Base-by-base conservation (phyloP, 495 filamentous ascomycete species). In the Entonaema liquescens region DNA sequence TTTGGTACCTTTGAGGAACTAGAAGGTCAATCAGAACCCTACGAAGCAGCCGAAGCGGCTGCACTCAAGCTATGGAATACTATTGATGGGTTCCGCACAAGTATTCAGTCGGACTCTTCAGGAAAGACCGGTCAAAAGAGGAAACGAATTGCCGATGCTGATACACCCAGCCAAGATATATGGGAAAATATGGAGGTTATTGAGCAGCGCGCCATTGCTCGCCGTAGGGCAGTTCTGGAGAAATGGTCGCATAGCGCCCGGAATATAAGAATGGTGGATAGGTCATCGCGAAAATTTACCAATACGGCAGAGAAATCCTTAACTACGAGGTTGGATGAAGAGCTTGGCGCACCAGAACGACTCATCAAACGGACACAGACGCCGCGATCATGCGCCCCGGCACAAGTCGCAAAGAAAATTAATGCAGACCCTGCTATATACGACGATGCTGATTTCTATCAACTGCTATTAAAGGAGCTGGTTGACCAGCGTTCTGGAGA, bases 401-500 rank as follows among this genome's bases (percentile, higher is more conserved):
- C 86, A 0, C 91, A 93, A 71, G 82, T 86, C 17, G 79, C 85
- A 9, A 77, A 78, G 40, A 86, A 85, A 67, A 68, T 85, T 8
- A 81, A 82, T 5, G 83, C 88, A 71, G 84, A 85, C 64, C 67
- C 67, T 11, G 72, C 82, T 3, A 86, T 97, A 74, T 99, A 94
- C 81, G 95, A 98, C 73, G 95, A 98, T 74, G 91, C 91, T 7
- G 89, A 93, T 76, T 97, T 98, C 81, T 99, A 99, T 83, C 92
- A 95, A 75, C 28, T 77, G 17, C 50, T 77, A 54, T 86, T 99
- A 15, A 95, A 97, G 67, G 94, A 97, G 67, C 87, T 99, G 1
- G 92, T 99, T 31, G 92, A 96, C 71, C 91, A 93, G 75, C 89
- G 94, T 58, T 90, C 91, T 79, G 78, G 83, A 0, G 89, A 91